Evolutionary conservation across 2,329 filamentous ascomycete genomes (phyloP), one percentile per base, ranked within the genome.

Genomic region (Sclerotiophoma versabilis): DNA sequence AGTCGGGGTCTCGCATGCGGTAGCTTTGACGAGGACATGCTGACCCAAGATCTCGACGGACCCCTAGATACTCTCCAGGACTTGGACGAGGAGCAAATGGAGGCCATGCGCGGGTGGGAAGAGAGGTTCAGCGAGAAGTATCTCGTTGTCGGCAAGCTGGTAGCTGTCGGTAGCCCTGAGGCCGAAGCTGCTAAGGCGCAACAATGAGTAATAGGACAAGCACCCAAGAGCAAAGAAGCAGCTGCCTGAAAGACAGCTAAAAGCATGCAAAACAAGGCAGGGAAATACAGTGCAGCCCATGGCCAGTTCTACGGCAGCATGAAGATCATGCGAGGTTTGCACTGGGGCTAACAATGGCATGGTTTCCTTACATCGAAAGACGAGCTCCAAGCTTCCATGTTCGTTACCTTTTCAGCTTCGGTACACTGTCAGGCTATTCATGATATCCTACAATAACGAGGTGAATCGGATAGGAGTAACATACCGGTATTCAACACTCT

Each of bases 121-220:
- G 92, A 96, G 79, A 84, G 92, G 62, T 99, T 99, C 75, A 79
- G 83, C 57, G 90, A 93, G 76, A 98, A 99, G 83, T 99, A 99
- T 76, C 80, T 96, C 20, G 86, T 98, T n/a, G 92, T 99, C 12
- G 95, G 95, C 17, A 89, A 86, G 77, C 77, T 99, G 69, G 90
- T 97, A 48, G 80, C 86, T 41, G 85, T 85, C 57, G 83, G 83
- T 11, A 78, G 79, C 60, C 79, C 85, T 6, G 80, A 83, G 60
- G 78, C 76, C 3, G 78, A 81, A 68, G 74, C 79, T 59, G 73
- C 70, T 9, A 66, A 68, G 45, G 63, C 65, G 15, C 62, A 65
- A 12, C 49, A 54, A 34, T 59, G 43, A 51, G 19, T 4, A 5
- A 34, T 17, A 19, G 32, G n/a, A 17, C n/a, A 34, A 17, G 32